Evolutionary conservation across 345 rosid genomes (phyloP).

Genomic region (Excoecaria agallocha): DNA sequence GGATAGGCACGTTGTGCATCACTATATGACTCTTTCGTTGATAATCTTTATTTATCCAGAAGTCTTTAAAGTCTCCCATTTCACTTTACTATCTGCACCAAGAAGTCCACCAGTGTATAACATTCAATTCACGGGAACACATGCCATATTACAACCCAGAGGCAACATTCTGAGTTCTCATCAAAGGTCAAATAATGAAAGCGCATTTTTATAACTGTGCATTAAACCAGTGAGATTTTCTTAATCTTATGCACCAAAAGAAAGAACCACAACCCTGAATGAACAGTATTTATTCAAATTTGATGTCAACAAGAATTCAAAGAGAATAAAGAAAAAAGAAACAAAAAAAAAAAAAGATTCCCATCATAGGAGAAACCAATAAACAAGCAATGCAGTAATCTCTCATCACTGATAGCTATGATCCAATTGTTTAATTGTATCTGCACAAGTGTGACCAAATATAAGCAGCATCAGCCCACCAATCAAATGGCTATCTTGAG

Average conservation of each 20-base stretch:
- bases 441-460: neutral
- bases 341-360: neutral
- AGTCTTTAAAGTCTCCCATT: conserved; percentile 51
- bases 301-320: too few species aligned
- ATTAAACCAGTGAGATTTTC: neutral
- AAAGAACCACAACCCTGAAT: neutral
- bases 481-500: neutral
- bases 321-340: neutral
- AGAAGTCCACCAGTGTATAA: conserved; percentile 48
- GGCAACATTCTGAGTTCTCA: conserved; percentile 17
- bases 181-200: conserved; percentile 11
- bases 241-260: neutral
- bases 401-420: neutral
- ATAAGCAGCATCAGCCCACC: neutral
- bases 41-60: conserved; percentile 48
- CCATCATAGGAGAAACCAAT: neutral
- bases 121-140: conserved; percentile 31
- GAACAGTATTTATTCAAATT: neutral
- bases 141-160: conserved; percentile 18
- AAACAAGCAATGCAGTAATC: neutral
- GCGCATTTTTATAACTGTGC: neutral
- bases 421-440: neutral
- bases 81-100: conserved; percentile 62
- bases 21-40: conserved; percentile 45
- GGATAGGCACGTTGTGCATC: conserved; percentile 42